Base-by-base conservation (phyloP, 2,329 filamentous ascomycete genomes). In the Aschersonia sp. region DNA sequence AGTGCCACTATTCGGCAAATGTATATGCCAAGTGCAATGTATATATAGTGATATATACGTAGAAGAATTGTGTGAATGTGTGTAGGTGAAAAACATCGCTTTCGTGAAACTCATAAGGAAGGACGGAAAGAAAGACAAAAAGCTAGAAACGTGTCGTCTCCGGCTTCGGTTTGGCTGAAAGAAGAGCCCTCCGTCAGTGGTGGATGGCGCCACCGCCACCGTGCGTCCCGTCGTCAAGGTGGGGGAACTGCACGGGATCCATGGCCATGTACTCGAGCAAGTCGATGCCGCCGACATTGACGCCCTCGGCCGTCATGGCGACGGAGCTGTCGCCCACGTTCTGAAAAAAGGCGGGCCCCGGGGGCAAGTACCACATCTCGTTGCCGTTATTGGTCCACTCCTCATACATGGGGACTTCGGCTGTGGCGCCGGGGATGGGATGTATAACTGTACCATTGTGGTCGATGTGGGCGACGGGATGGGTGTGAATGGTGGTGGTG, bases 261-360 rank as follows among this genome's bases (percentile, higher is more conserved):
- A 81, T 77, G 6, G 76, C 74, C 77, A 83, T 81, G 52, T 79
- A 82, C 56, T 84, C 80, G 11, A 84, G 69, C 54, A 84, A 58
- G 57, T 84, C 80, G 32, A 83, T 67, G 0, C 80, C 80, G 8
- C 78, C 79, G 2, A 83, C 75, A 54, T 81, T 81, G 45, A 83
- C 74, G 31, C 79, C 79, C 53, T 83, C 79, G 7, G 79, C 76
- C 3, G 78, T 82, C 75, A 82, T 81, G 42, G 77, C 77, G 8
- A 82, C 77, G 6, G 70, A 70, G 35, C 71, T 70, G 51, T 77
- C 77, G 50, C 74, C 75, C 55, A 81, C 70, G 57, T 79, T 81
- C 55, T 81, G 77, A 61, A 79, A 82, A 49, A 83, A 77, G 5
- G 77, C 77, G 2, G 78, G 69, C 0, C 79, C 79, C 0, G 79